Conservation (phyloP, 192 early-diverging fungal species). For the Coemansia sp. region DNA sequence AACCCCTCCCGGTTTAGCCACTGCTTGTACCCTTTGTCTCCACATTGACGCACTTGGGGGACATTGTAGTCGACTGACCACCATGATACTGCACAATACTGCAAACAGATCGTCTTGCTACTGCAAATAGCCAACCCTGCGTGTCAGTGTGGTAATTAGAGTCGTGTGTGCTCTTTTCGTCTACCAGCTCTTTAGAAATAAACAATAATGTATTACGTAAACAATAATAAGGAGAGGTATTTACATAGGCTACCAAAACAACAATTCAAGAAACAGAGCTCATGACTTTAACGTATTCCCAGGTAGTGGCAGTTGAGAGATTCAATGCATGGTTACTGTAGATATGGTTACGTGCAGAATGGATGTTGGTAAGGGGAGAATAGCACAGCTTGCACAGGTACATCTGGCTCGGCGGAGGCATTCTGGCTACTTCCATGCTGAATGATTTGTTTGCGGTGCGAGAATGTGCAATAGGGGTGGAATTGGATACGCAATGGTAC, state of each 20-base stretch:
- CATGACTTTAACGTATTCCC: constrained; percentile 43
- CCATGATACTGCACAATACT: constrained; percentile 8
- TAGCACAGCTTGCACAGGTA: constrained; percentile 56
- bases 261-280: constrained; percentile 1
- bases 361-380: constrained; percentile 46
- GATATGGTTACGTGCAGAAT: constrained; percentile 53
- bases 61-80: constrained; percentile 13
- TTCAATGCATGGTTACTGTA: constrained; percentile 25
- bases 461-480: too few species aligned
- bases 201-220: not conserved
- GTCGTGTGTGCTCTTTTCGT: too few species aligned
- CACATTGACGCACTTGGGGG: not conserved
- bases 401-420: constrained; percentile 48
- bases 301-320: constrained; percentile 38
- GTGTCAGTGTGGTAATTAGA: too few species aligned
- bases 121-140: not conserved
- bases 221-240: too few species aligned
- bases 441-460: not conserved
- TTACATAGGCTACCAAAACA: not conserved
- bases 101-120: constrained; percentile 12
- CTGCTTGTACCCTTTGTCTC: constrained; percentile 1
- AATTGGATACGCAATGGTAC: too few species aligned
- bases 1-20: constrained; percentile 5
- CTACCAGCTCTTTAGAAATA: not conserved
- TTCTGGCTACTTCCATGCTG: constrained; percentile 22